A percentile compares a stretch with the other conserved stretches of the same genome.
These are phyloP conservation scores for Asterophora parasitica DNA, from an alignment of 768 basidiomycete genomes.

Conservation along the genomic window DNA sequence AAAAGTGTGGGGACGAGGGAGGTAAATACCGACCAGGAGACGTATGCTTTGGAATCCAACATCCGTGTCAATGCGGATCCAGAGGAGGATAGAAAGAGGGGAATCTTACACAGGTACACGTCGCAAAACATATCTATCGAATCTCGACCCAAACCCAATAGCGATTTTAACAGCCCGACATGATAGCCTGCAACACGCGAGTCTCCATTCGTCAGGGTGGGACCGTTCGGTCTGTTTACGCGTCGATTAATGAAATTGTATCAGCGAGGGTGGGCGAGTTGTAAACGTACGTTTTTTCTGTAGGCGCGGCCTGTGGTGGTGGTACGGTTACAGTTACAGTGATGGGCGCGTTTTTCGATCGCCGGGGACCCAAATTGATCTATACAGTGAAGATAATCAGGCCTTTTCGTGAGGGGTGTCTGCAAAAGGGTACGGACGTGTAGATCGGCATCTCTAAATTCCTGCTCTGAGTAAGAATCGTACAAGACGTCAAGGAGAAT, in stretches of 20 bases:
- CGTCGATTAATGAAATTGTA: no score
- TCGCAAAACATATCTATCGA: constrained; percentile 32
- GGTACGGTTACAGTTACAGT: no score
- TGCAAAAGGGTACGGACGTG: constrained; percentile 35
- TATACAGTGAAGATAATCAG: not conserved
- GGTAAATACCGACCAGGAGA: constrained; percentile 83
- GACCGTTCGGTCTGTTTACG: no score
- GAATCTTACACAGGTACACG: constrained; percentile 52
- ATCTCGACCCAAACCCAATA: no score
- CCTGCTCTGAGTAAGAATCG: constrained; percentile 61
- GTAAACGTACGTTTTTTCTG: no score
- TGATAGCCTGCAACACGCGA: no score
- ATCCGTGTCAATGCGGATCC: not conserved
- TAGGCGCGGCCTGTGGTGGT: no score
- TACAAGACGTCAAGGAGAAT: constrained; percentile 70
- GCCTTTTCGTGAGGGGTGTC: not conserved
- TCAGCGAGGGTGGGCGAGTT: no score
- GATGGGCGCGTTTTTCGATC: no score
- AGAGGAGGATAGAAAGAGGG: not conserved
- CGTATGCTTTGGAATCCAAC: constrained; percentile 46
- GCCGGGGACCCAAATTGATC: constrained; percentile 24
- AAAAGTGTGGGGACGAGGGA: constrained; percentile 75
- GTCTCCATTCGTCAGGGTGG: not conserved
- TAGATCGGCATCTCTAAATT: constrained; percentile 50
- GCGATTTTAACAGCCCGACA: no score